Evolutionary conservation across 176 grass and related monocot species (phyloP), one percentile per base, ranked within the genome.

Genomic region (Stipa capillata): DNA sequence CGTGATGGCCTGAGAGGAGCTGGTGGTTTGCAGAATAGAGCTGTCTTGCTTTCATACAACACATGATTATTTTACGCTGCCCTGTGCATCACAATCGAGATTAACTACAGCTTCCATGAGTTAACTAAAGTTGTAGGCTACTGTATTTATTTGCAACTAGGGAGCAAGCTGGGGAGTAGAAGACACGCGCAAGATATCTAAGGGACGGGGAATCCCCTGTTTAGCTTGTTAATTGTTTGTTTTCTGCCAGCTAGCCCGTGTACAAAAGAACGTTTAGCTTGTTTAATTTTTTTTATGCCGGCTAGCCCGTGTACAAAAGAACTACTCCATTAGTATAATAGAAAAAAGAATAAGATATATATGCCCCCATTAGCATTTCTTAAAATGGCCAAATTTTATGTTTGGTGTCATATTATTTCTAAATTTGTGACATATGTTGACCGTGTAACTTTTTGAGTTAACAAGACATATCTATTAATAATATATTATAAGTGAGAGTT

Each of bases 41-140:
- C 41, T 51, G 73, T 78, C 64, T 78, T 85, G 64, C 82, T 78
- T 70, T 73, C 33, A 31, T 40, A 51, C 69, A 63, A 17, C 56
- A 82, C n/a, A n/a, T 0, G 32, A 32, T 40, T 82, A 41, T 60
- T 74, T 49, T 73, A 82, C 41, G 21, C 28, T 28, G 1, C 29
- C n/a, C 9, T 28, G 67, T 35, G 80, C n/a, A 62, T 63, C 80
- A 21, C 42, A 40, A 51, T 17, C 68, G 20, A 10, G 15, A 73
- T 73, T 52, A 47, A 82, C 8, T 73, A 69, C 23, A 45, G 27
- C 32, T 51, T 32, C 25, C 20, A 65, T 40, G 34, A 8, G 14
- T 27, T 54, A 33, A 52, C 10, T 52, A 7, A 20, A 23, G 17
- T 5, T 18, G 15, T 24, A 9, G 23, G 0, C 3, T 55, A 55